These are phyloP conservation scores for Sugiyamaella floridensis DNA, from an alignment of 805 yeast genomes.

Conservation along the genomic window DNA sequence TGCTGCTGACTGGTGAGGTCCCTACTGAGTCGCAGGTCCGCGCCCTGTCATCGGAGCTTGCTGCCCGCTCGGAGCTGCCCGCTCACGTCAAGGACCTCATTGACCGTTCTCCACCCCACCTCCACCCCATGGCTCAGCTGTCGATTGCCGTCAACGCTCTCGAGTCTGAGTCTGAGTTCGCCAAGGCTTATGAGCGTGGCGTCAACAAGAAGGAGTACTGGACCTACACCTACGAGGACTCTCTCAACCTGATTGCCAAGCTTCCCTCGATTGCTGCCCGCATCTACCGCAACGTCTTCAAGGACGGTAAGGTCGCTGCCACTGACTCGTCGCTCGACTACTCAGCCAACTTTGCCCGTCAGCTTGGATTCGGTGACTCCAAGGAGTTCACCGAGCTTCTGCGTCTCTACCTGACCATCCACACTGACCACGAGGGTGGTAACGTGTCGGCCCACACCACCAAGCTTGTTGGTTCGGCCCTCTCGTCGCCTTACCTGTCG, in stretches of 20 bases:
- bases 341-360: slow-evolving; percentile 58
- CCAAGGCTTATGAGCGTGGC: slow-evolving; percentile 80
- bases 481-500: slow-evolving; percentile 70
- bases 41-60: slow-evolving; percentile 67
- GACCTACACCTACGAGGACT: slow-evolving; percentile 77
- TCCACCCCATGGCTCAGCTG: slow-evolving; percentile 89
- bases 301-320: slow-evolving; percentile 58
- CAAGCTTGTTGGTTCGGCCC: slow-evolving; percentile 77
- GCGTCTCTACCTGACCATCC: slow-evolving; percentile 75
- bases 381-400: slow-evolving; percentile 69
- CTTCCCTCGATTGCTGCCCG: slow-evolving; percentile 74
- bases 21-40: slow-evolving; percentile 67
- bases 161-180: slow-evolving; percentile 75
- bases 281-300: slow-evolving; percentile 78
- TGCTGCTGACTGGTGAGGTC: slow-evolving; percentile 73
- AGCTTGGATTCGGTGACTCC: slow-evolving; percentile 53
- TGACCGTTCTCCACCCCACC: slow-evolving; percentile 64
- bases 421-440: slow-evolving; percentile 88
- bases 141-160: slow-evolving; percentile 76
- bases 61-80: slow-evolving; percentile 71
- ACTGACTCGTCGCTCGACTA: slow-evolving; percentile 44
- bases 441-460: slow-evolving; percentile 84
- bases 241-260: slow-evolving; percentile 73
- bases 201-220: slow-evolving; percentile 76
- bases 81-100: slow-evolving; percentile 66